Evolutionary conservation across 129 eudicot species (phyloP), one percentile per base, ranked within the genome.

Genomic region (Lonicera japonica): DNA sequence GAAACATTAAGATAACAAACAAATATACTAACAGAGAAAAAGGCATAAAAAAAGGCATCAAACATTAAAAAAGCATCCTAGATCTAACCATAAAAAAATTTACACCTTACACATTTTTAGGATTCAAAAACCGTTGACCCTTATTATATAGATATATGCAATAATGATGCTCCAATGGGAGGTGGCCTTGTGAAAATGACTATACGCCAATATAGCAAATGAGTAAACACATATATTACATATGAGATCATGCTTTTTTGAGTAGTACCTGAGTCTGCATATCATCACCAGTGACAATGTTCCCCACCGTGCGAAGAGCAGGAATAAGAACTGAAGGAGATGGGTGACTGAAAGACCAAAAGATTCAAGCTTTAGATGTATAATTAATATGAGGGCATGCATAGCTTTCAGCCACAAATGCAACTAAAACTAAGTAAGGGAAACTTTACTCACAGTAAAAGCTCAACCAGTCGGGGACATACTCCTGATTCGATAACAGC

Each of bases 241-340:
- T 43, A 43, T 1, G 13, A 43, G 16, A 43, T 43, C 50, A 43
- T 3, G 50, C 16, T 43, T 43, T 4, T 43, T 43, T 22, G 53
- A 25, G 16, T n/a, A 5, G 25, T 73, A 87, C 95, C 91, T 87
- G 95, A 73, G 95, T 87, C 65, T 87, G 95, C 74, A 70, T 29
- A 69, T 73, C 83, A 78, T 78, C 79, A 19, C 83, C 83, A 25
- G 83, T 78, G 41, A 73, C 79, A 43, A 78, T 78, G 46, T 78
- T 78, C 25, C 83, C 83, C 36, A 78, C 76, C 3, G 83, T 73
- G 13, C 83, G 79, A 75, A 78, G 58, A 34, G 83, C 83, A 64
- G 83, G 79, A 54, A 78, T 69, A 56, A 78, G 70, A 60, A 78
- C 83, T 3, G 83, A 59, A 23, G 83, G 63, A 19, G 83, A 78